Evolutionary conservation across 371 early-diverging fungal species (phyloP), one percentile per base, ranked within the genome.

Genomic region (Syncephalastrum contaminatum): DNA sequence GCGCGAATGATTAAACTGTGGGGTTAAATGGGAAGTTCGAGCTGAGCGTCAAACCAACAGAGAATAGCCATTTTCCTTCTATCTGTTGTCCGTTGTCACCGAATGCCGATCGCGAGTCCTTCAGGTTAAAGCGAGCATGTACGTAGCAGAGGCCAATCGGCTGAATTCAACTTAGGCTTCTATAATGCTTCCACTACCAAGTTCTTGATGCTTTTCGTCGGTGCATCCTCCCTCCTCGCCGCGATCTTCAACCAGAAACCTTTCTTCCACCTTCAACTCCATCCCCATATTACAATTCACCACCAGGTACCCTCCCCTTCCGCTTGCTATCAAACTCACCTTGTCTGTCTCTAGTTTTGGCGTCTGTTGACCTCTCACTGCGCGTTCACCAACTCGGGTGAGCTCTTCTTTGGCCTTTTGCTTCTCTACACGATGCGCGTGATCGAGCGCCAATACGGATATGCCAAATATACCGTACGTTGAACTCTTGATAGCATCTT

Each of bases 381-480:
- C 30, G 83, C 76, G 12, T 91, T 89, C 60, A 65, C 77, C 5
- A 86, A 70, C 43, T 85, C 88, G 10, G 72, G 84, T 0, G 89
- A 88, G 58, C 64, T 89, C 21, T 77, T 91, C 14, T 85, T 87
- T 53, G 89, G 87, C 10, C 69, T 83, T 19, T 54, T 88, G 8
- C 58, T 91, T 41, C 47, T 85, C 10, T 87, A 89, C 62, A 77
- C 86, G 16, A 73, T 88, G 61, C 82, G 90, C 21, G 70, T 84
- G 16, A 75, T 89, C 36, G 91, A 91, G 63, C 86, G 90, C 41
- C 86, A 83, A 24, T 89, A 81, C 73, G 88, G 89, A 16, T 77
- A 83, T 24, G 61, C 75, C 16, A 89, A 89, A 69, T 91, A 84
- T 62, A 77, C 73, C 30, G 86, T 80, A 83, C 44, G 66, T 53